A percentile compares a stretch with the other conserved stretches of the same genome.
phyloP scores from a whole-genome alignment of 495 filamentous ascomycete species.

The Coniosporium apollinis region DNA sequence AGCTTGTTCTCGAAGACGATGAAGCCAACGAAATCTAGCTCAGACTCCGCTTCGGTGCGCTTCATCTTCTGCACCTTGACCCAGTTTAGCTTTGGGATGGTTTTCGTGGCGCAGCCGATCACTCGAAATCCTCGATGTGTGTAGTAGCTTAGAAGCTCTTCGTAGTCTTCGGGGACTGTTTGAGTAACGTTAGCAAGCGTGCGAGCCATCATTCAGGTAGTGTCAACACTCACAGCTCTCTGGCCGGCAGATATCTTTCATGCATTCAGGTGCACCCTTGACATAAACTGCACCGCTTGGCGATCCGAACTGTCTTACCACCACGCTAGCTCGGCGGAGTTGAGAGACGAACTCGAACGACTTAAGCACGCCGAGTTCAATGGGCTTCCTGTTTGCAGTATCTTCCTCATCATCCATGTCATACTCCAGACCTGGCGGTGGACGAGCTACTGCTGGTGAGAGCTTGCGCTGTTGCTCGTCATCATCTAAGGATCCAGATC shows the following conservation, averaged over 20 bases:
- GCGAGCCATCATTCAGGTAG: no score
- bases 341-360: slow-evolving; percentile 94
- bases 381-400: slow-evolving; percentile 21
- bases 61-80: slow-evolving; percentile 88
- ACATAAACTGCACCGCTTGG: slow-evolving; percentile 72
- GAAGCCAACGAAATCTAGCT: slow-evolving; percentile 79
- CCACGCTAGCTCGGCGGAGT: slow-evolving; percentile 81
- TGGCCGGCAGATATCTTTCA: slow-evolving; percentile 75
- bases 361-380: slow-evolving; percentile 77
- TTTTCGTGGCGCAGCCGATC: slow-evolving; percentile 89
- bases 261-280: slow-evolving; percentile 93
- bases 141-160: slow-evolving; percentile 73
- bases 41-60: slow-evolving; percentile 63
- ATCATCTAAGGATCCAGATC: slow-evolving; percentile 36
- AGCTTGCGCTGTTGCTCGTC: slow-evolving; percentile 50
- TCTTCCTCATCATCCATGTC: slow-evolving; percentile 30
- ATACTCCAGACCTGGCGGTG: slow-evolving; percentile 45
- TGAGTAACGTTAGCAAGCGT: no score
- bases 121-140: slow-evolving; percentile 92
- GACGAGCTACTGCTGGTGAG: slow-evolving; percentile 69
- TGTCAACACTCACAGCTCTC: no score
- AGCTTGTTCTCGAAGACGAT: slow-evolving; percentile 99
- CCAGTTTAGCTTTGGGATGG: slow-evolving; percentile 75
- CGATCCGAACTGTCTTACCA: slow-evolving; percentile 73
- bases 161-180: slow-evolving; percentile 81